Base-by-base conservation (phyloP, 164 flowering plant genomes). In the Nymphaea colorata region DNA sequence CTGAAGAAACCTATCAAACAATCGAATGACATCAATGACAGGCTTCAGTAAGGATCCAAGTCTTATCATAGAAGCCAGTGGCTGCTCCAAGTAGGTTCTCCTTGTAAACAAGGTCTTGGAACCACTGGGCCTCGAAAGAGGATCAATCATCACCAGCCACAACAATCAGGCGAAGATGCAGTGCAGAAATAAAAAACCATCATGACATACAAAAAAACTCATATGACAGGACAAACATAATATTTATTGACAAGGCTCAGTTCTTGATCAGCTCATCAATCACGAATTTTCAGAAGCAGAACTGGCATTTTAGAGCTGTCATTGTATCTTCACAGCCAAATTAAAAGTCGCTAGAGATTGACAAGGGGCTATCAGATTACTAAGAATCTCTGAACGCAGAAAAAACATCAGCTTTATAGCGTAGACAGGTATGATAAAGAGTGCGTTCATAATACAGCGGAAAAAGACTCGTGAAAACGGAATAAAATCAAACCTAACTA, bases 201-300 rank as follows among this genome's bases (percentile, higher is more conserved):
- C 57, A 51, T 51, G 4, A 8, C n/a, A 64, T 6, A 14, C 4
- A 10, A 36, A 15, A 63, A 41, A 1, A 42, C 4, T 3, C 44
- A 6, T 44, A 2, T 7, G 5, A 42, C 5, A 4, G 42, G 42
- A 61, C 64, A 4, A 51, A 4, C 8, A 8, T 51, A 51, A 15
- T 5, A 15, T 8, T 5, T 15, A 51, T 51, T 51, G 12, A 51
- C 3, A 10, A 51, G 57, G 91, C 96, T 89, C 98, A 89, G 98
- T 72, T 71, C 41, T 53, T 16, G 70, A 79, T 86, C 86, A 91
- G 90, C 86, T 73, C 85, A 11, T 89, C 98, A 68, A 86, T 91
- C 96, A 87, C 66, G 84, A 78, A 78, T 80, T 82, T 47, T 89
- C 95, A 66, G 95, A 89, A 89, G 91, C 95, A 91, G 98, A 91